These are phyloP conservation scores for Stellera chamaejasme DNA, from an alignment of 345 rosid genomes.

Conservation along the genomic window DNA sequence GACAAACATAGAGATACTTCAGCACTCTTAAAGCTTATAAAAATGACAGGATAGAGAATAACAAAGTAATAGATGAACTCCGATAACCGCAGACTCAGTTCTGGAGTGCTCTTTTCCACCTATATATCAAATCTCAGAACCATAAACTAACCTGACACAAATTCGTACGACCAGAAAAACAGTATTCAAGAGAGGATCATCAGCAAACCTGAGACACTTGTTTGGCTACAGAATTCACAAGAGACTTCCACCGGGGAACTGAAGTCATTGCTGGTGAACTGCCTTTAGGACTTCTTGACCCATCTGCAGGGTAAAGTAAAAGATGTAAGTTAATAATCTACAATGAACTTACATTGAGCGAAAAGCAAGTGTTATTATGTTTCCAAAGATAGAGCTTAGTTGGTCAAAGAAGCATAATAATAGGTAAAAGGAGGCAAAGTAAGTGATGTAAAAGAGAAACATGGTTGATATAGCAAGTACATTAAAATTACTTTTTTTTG, in stretches of 20 bases:
- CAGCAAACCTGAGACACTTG: conserved; percentile 68
- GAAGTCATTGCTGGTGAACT: conserved; percentile 18
- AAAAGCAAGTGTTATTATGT: background rate
- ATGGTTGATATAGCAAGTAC: too few relatives aligned
- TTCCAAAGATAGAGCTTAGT: background rate
- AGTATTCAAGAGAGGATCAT: background rate
- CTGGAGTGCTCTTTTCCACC: too few relatives aligned
- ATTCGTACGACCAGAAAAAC: background rate
- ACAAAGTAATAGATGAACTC: too few relatives aligned
- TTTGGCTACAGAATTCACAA: conserved; percentile 51
- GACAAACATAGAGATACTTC: too few relatives aligned
- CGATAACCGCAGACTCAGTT: too few relatives aligned
- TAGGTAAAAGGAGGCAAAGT: background rate
- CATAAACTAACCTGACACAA: background rate
- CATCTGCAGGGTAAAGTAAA: conserved; percentile 27
- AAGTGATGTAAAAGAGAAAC: background rate
- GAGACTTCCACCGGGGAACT: conserved; percentile 48
- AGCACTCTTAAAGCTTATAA: too few relatives aligned
- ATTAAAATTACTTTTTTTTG: too few relatives aligned
- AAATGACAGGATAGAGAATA: too few relatives aligned
- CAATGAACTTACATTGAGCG: background rate
- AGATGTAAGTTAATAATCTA: conserved; percentile 4
- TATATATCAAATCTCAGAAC: too few relatives aligned
- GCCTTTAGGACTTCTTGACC: conserved; percentile 17
- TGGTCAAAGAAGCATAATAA: background rate